phyloP scores from a whole-genome alignment of 257 asterid species.

The Fraxinus pennsylvanica region DNA sequence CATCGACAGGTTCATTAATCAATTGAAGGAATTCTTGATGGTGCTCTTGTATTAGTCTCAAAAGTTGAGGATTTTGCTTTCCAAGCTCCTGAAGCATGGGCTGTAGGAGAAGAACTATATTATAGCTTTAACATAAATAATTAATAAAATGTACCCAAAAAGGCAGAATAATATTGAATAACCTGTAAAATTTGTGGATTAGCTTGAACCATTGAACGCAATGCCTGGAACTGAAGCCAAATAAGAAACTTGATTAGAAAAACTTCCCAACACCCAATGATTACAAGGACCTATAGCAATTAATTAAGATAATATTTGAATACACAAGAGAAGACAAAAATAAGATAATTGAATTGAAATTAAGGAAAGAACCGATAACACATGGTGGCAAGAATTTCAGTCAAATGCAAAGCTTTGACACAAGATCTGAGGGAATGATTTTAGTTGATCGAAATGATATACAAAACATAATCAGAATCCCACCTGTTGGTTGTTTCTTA shows the following conservation, averaged over 20 bases:
- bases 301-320: background rate
- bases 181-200: slow-evolving; percentile 95
- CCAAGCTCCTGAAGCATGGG: slow-evolving; percentile 97
- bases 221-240: slow-evolving; percentile 72
- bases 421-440: background rate
- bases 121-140: slow-evolving; percentile 19
- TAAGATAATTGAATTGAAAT: background rate
- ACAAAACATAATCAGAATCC: slow-evolving; percentile 11
- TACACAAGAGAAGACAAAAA: background rate
- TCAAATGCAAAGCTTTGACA: too few relatives aligned
- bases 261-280: background rate
- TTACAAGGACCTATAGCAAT: background rate
- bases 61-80: slow-evolving; percentile 79
- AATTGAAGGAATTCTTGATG: slow-evolving; percentile 88
- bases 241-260: background rate
- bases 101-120: slow-evolving; percentile 38
- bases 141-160: slow-evolving; percentile 1
- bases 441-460: background rate
- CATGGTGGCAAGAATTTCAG: too few relatives aligned
- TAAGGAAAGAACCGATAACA: background rate
- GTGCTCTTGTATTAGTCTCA: slow-evolving; percentile 78
- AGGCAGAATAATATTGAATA: background rate
- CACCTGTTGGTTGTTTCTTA: slow-evolving; percentile 81
- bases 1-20: slow-evolving; percentile 82
- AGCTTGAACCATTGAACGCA: slow-evolving; percentile 85